A percentile compares a stretch with the other conserved stretches of the same genome.
Conservation (phyloP, 352 stramenopile genomes). For the Peronospora farinosa region DNA sequence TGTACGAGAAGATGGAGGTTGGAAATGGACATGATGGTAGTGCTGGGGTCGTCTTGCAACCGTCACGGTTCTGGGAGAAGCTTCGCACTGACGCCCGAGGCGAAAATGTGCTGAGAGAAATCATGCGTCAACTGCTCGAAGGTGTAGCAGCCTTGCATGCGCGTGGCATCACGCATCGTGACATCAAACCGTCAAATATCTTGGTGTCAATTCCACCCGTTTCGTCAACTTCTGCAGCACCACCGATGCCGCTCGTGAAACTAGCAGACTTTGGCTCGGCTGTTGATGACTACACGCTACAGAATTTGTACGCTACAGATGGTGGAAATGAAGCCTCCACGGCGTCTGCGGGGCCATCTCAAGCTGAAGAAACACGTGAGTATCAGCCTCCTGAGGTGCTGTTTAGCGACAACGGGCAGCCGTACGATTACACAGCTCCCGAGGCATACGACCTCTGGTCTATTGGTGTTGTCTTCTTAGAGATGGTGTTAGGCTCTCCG, state of each 20-base stretch:
- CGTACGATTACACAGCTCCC: constrained; percentile 55
- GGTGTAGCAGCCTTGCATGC: constrained; percentile 86
- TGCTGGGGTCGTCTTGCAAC: constrained; percentile 56
- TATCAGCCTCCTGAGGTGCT: constrained; percentile 93
- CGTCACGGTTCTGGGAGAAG: constrained; percentile 75
- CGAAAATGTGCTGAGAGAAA: constrained; percentile 81
- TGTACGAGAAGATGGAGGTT: constrained; percentile 66
- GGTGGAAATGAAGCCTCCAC: constrained; percentile 61
- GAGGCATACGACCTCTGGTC: constrained; percentile 88
- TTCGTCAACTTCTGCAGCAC: constrained; percentile 5
- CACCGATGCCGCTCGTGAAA: constrained; percentile 50
- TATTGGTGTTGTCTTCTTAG: constrained; percentile 93
- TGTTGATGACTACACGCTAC: constrained; percentile 68
- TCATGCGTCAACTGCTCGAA: constrained; percentile 91
- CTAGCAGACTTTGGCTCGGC: constrained; percentile 86
- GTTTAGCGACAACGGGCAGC: constrained; percentile 47
- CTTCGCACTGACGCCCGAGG: constrained; percentile 47
- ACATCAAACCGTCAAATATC: constrained; percentile 81
- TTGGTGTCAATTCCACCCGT: constrained; percentile 37
- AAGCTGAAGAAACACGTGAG: constrained; percentile 90
- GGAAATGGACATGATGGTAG: constrained; percentile 14
- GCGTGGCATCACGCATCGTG: constrained; percentile 87
- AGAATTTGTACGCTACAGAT: constrained; percentile 57
- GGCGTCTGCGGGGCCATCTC: constrained; percentile 54
- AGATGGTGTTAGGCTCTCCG: constrained; percentile 92